phyloP scores from a whole-genome alignment of 257 asterid genomes.

The Solanum okadae region DNA sequence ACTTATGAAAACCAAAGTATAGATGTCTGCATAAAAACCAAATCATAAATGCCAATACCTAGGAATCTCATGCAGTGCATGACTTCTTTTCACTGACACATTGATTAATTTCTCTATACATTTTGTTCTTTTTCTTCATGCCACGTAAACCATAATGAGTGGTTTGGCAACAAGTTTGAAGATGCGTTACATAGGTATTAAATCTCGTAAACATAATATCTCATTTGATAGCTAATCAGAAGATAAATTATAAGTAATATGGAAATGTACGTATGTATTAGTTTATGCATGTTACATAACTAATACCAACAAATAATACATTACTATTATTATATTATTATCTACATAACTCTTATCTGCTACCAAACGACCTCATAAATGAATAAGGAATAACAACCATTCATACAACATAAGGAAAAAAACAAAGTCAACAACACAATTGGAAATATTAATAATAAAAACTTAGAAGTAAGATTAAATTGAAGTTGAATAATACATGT shows the following conservation, averaged over 20 bases:
- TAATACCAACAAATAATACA: no score
- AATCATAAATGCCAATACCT: not conserved
- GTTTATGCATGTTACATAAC: no score
- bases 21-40: not conserved
- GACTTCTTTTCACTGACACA: not conserved
- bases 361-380: not conserved
- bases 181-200: no score
- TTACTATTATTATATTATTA: no score
- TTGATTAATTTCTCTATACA: not conserved
- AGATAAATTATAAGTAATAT: no score
- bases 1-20: not conserved
- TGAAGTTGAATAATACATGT: not conserved
- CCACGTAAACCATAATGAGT: not conserved
- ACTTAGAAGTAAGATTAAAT: not conserved
- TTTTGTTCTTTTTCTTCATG: not conserved
- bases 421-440: not conserved
- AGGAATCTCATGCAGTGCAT: constrained; percentile 4
- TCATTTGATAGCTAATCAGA: not conserved
- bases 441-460: not conserved
- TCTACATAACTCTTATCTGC: fast-evolving
- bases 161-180: not conserved
- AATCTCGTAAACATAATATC: no score
- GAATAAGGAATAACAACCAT: not conserved
- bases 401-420: not conserved
- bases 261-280: fast-evolving